Conservation (phyloP, 1,284 basidiomycete species). For the Tilletia caries region DNA sequence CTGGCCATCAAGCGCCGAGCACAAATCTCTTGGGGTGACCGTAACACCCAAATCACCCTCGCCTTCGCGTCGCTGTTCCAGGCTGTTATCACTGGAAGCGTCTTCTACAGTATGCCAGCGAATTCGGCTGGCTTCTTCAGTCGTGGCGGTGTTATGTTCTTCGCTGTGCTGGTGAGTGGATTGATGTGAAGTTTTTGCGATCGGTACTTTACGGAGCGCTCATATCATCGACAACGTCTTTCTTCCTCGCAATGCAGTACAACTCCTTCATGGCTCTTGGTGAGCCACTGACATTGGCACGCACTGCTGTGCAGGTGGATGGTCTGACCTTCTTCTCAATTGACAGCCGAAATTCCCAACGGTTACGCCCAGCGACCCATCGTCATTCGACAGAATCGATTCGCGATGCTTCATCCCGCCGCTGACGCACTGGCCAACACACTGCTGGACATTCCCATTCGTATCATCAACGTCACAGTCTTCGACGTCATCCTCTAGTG, state of each 20-base stretch:
- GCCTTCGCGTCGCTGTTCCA: conserved; percentile 56
- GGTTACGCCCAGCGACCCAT: conserved; percentile 40
- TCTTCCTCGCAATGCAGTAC: conserved; percentile 48
- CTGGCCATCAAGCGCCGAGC: conserved; percentile 65
- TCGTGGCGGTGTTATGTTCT: conserved; percentile 64
- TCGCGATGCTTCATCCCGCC: conserved; percentile 41
- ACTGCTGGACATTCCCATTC: conserved; percentile 43
- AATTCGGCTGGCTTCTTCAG: conserved; percentile 70
- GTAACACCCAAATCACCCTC: conserved; percentile 54
- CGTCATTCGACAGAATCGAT: conserved; percentile 39
- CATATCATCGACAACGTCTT: neutral
- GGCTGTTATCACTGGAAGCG: conserved; percentile 71
- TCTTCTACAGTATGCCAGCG: conserved; percentile 67
- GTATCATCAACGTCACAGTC: conserved; percentile 24
- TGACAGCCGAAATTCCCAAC: conserved; percentile 33
- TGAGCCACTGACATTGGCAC: neutral
- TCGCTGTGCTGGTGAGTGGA: conserved; percentile 16
- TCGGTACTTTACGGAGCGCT: neutral
- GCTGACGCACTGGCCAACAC: conserved; percentile 36
- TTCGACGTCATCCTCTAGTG: conserved; percentile 41
- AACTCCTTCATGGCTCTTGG: conserved; percentile 57
- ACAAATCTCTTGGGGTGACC: conserved; percentile 67
- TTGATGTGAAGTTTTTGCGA: neutral
- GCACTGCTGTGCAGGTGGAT: neutral
- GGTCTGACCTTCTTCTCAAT: neutral